Conservation (phyloP, 139 green algal species). For the Picochlorum sp. region DNA sequence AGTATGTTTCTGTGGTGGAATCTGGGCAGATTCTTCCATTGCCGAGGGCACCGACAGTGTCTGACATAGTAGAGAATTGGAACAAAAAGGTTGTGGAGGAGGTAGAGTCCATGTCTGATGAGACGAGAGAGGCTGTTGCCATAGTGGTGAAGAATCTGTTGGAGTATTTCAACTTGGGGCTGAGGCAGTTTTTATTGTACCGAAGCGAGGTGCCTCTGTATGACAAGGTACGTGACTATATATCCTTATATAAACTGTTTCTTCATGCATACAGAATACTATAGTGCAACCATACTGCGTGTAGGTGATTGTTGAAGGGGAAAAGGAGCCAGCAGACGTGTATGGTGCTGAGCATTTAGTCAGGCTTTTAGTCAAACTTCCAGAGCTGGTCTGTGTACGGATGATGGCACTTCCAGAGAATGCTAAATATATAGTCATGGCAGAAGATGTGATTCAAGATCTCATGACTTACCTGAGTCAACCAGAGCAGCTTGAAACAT, state of each 20-base stretch:
- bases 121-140: background rate
- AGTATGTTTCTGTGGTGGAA: slow-evolving; percentile 53
- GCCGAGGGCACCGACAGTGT: slow-evolving; percentile 33
- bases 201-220: slow-evolving; percentile 39
- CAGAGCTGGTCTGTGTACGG: slow-evolving; percentile 56
- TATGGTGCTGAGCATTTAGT: slow-evolving; percentile 86
- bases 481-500: slow-evolving; percentile 5
- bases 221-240: background rate
- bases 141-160: slow-evolving; percentile 43
- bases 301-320: background rate
- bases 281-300: no score
- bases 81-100: slow-evolving; percentile 15
- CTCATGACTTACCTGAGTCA: slow-evolving; percentile 15
- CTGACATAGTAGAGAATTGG: slow-evolving; percentile 3
- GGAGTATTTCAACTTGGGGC: slow-evolving; percentile 77
- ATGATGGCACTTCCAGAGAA: slow-evolving; percentile 21
- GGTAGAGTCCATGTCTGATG: background rate
- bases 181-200: slow-evolving; percentile 73
- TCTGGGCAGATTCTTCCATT: slow-evolving; percentile 46
- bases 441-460: slow-evolving; percentile 26
- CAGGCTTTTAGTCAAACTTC: slow-evolving; percentile 79
- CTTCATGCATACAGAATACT: no score
- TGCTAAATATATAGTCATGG: slow-evolving; percentile 10
- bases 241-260: no score
- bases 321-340: slow-evolving; percentile 41